Evolutionary conservation across 202 grass and related monocot species (phyloP).

Genomic region (Musa balbisiana): DNA sequence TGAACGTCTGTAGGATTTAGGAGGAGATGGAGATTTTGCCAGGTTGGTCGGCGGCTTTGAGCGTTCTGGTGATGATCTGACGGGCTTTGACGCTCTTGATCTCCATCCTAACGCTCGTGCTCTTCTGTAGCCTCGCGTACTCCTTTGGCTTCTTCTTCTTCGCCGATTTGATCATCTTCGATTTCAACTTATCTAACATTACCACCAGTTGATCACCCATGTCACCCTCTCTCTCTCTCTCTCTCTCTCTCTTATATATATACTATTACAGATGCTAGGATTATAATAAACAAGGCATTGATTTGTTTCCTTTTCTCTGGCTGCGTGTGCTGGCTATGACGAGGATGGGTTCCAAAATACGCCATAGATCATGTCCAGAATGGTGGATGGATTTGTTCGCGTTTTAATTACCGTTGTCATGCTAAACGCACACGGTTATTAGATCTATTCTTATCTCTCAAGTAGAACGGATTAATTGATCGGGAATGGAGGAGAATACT

Average conservation of each 20-base stretch:
- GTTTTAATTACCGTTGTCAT: no score
- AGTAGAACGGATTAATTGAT: no score
- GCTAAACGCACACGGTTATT: no score
- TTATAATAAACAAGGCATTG: background rate
- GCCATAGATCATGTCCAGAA: no score
- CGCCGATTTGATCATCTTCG: background rate
- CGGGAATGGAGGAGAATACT: no score
- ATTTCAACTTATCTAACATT: background rate
- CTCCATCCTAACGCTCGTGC: slow-evolving; percentile 3
- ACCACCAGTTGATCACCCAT: background rate
- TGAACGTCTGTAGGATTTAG: background rate
- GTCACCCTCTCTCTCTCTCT: background rate
- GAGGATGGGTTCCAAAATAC: no score
- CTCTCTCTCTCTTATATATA: background rate
- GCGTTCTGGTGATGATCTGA: slow-evolving; percentile 10
- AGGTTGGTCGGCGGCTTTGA: slow-evolving; percentile 12
- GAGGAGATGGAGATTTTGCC: slow-evolving; percentile 21
- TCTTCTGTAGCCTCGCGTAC: slow-evolving; percentile 15
- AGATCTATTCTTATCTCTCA: no score
- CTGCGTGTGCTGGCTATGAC: no score
- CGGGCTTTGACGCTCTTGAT: background rate
- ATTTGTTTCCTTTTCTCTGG: no score
- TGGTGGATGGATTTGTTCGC: no score
- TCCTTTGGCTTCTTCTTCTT: background rate
- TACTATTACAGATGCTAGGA: background rate